These are phyloP conservation scores for Bonnemaisonia californica DNA, from an alignment of 31 red algal genomes.

Conservation along the genomic window DNA sequence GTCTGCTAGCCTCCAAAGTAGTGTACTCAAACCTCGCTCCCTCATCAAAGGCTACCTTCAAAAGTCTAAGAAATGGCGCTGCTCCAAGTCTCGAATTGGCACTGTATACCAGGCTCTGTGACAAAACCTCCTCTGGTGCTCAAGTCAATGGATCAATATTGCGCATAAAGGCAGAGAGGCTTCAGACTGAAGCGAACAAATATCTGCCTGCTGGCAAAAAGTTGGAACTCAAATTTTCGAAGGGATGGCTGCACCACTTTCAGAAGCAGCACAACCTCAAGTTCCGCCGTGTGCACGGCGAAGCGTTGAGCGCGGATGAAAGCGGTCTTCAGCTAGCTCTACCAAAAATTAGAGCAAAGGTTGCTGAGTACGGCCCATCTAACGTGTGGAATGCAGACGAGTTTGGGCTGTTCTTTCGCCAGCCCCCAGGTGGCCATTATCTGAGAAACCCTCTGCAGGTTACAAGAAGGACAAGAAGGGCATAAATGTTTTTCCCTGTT, in stretches of 20 bases:
- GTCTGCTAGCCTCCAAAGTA: background rate
- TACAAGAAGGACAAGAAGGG: background rate
- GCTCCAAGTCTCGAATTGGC: background rate
- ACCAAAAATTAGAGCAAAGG: background rate
- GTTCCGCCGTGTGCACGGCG: conserved; percentile 17
- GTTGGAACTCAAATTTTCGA: conserved; percentile 14
- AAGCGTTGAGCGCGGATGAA: conserved; percentile 8
- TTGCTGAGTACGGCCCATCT: background rate
- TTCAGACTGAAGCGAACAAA: background rate
- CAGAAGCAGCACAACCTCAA: background rate
- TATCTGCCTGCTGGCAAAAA: background rate
- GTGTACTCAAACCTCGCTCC: background rate
- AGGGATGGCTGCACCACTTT: conserved; percentile 16
- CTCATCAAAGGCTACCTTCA: background rate
- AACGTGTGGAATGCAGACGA: conserved; percentile 19
- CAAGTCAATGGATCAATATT: background rate
- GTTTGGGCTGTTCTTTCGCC: conserved; percentile 3
- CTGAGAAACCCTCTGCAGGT: background rate
- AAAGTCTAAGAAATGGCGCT: background rate
- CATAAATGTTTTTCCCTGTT: background rate
- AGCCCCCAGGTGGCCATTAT: background rate
- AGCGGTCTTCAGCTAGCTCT: background rate
- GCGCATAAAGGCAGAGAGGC: background rate
- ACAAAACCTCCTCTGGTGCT: background rate
- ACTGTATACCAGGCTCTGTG: background rate